Evolutionary conservation across 2,329 filamentous ascomycete species (phyloP).

Genomic region (Lasiodiplodia hormozganensis): DNA sequence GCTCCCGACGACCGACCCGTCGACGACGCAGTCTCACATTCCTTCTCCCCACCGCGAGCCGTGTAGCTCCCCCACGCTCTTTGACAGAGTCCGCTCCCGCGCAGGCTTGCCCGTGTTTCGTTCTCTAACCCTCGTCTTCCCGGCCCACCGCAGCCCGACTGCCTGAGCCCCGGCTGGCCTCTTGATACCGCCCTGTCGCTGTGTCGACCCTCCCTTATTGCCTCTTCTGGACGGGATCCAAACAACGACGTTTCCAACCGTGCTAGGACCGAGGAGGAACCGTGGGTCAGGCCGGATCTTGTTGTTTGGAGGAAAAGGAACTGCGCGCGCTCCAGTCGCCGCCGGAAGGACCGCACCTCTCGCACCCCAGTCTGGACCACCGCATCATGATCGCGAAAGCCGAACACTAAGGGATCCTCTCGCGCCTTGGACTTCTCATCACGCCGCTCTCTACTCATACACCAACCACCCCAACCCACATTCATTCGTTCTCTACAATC

Average conservation of each 20-base stretch:
- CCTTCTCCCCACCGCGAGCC: constrained; percentile 20
- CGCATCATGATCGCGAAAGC: constrained; percentile 24
- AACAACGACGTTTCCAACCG: not conserved
- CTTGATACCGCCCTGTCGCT: constrained; percentile 3
- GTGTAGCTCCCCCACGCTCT: constrained; percentile 18
- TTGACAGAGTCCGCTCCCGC: constrained; percentile 29
- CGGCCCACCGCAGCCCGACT: not conserved
- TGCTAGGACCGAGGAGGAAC: not conserved
- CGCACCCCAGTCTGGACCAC: not conserved
- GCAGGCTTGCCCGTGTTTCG: constrained; percentile 29
- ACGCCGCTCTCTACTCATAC: constrained; percentile 18
- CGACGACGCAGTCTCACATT: constrained; percentile 18
- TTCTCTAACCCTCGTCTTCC: constrained; percentile 24
- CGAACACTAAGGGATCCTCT: constrained; percentile 19
- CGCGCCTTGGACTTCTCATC: constrained; percentile 19
- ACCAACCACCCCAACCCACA: not conserved
- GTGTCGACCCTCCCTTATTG: constrained; percentile 12
- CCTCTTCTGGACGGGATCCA: constrained; percentile 24
- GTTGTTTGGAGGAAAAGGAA: constrained; percentile 13
- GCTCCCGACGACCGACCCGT: constrained; percentile 23
- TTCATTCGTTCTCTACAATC: constrained; percentile 1
- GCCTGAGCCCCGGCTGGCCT: constrained; percentile 11
- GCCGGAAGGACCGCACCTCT: constrained; percentile 12
- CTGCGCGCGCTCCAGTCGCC: constrained; percentile 18
- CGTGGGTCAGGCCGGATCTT: constrained; percentile 10